Evolutionary conservation across 2,329 filamentous ascomycete genomes (phyloP), one percentile per base, ranked within the genome.

Genomic region (Pyrenochaeta sp.): DNA sequence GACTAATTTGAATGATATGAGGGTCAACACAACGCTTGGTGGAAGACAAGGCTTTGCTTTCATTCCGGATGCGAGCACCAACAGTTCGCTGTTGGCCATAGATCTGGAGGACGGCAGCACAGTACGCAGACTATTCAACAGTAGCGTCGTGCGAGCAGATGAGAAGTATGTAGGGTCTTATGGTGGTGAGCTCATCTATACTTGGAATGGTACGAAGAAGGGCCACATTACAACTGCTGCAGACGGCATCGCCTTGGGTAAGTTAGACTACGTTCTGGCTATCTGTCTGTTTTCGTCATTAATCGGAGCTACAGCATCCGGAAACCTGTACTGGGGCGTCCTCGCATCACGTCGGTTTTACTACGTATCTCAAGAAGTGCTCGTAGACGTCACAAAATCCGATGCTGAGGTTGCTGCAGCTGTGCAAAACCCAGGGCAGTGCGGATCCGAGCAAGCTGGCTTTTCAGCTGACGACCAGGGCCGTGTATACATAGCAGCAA

Each of bases 271-370:
- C 7, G 32, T 37, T 32, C 8, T 13, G 12, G 19, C 2, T 25
- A 4, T 15, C 36, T 19, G 19, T 19, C 19, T 19, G 19, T 42
- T 44, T 52, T 1, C 43, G 32, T 7, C 22, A 22, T 50, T 65
- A 12, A 63, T n/a, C 5, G 5, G 0, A 40, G 3, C 5, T 19
- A 37, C 42, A 68, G 77, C 76, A 24, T 72, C 66, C 4, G 79
- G 79, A 1, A 79, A 80, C 52, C 66, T 80, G 22, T 81, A 80
- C 64, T 81, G 78, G 77, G 78, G 78, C 39, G 77, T 80, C 1
- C 69, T 80, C 13, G 77, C 78, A 1, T 77, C 75, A 1, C 68
- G 78, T 7, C 68, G 79, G 8, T 81, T 78, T 65, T 80, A 80
- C 64, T 80, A 74, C 50, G 65, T 80, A 30, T 64, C 75, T 1